These are phyloP conservation scores for Chaetomiaceae sp. DNA, from an alignment of 2,329 filamentous ascomycete species.

Conservation along the genomic window DNA sequence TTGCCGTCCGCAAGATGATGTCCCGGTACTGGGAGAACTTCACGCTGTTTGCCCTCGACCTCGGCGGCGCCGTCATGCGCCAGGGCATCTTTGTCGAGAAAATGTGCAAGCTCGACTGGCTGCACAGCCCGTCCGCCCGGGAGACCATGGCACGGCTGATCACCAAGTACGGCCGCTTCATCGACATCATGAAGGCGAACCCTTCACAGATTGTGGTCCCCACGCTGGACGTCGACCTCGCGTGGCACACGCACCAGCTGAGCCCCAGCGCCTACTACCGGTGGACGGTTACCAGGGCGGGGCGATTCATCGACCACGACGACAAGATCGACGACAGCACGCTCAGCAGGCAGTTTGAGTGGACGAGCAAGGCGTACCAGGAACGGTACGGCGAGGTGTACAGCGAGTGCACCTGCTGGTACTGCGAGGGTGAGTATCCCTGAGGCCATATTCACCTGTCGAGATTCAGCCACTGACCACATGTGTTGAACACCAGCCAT, in stretches of 20 bases:
- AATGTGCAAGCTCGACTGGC: constrained; percentile 71
- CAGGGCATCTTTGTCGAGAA: constrained; percentile 65
- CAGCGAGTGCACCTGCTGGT: constrained; percentile 76
- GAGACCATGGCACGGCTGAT: constrained; percentile 62
- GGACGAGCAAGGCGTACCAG: constrained; percentile 67
- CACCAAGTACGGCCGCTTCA: constrained; percentile 60
- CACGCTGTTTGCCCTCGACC: constrained; percentile 60
- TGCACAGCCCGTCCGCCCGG: constrained; percentile 62
- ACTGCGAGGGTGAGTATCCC: constrained; percentile 57
- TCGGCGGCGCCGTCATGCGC: constrained; percentile 59
- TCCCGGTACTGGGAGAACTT: constrained; percentile 64
- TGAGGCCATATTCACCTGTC: background rate
- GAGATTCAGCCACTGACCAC: background rate
- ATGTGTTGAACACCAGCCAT: too few relatives aligned
- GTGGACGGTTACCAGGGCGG: constrained; percentile 45
- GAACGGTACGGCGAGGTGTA: constrained; percentile 62
- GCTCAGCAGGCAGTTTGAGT: constrained; percentile 63
- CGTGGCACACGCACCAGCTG: constrained; percentile 79
- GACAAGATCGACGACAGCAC: constrained; percentile 71
- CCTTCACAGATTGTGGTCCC: constrained; percentile 54
- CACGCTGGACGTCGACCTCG: constrained; percentile 69
- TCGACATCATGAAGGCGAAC: constrained; percentile 50
- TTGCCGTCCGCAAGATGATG: constrained; percentile 63
- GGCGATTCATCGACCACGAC: constrained; percentile 70
- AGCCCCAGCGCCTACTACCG: constrained; percentile 57